Evolutionary conservation across 2,329 filamentous ascomycete genomes (phyloP).

Genomic region (Hypoxylon sp.): DNA sequence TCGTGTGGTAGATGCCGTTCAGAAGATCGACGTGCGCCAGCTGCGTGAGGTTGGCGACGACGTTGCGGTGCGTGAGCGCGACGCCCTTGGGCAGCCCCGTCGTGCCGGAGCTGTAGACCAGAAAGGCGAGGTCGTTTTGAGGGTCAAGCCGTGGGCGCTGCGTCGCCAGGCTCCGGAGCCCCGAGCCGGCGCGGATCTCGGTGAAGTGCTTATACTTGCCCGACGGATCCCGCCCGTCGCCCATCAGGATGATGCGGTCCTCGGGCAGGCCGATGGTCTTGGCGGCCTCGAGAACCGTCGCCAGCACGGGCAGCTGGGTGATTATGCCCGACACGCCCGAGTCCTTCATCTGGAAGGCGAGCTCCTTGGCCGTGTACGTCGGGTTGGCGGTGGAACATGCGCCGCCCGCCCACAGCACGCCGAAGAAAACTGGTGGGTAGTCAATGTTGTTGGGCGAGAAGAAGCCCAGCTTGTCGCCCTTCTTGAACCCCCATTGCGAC

Average conservation of each 20-base stretch:
- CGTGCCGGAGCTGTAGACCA: conserved; percentile 90
- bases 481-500: conserved; percentile 78
- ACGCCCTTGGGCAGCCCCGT: conserved; percentile 94
- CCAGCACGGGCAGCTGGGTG: conserved; percentile 74
- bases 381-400: conserved; percentile 88
- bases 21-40: conserved; percentile 60
- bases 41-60: conserved; percentile 77
- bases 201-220: conserved; percentile 75
- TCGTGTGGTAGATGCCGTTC: conserved; percentile 62
- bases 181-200: conserved; percentile 71
- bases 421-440: conserved; percentile 78
- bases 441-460: conserved; percentile 90
- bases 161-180: conserved; percentile 2
- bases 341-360: conserved; percentile 85
- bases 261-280: conserved; percentile 73
- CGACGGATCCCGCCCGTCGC: conserved; percentile 69
- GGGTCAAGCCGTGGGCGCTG: conserved; percentile 70
- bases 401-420: conserved; percentile 83
- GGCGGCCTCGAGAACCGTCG: conserved; percentile 73
- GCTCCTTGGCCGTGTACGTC: conserved; percentile 82
- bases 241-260: conserved; percentile 79
- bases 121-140: conserved; percentile 77
- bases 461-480: conserved; percentile 82
- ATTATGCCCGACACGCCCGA: conserved; percentile 77
- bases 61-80: conserved; percentile 83